A percentile compares a stretch with the other conserved stretches of the same genome.
phyloP scores from a whole-genome alignment of 139 green algal genomes.

The Coelastrella sp. region DNA sequence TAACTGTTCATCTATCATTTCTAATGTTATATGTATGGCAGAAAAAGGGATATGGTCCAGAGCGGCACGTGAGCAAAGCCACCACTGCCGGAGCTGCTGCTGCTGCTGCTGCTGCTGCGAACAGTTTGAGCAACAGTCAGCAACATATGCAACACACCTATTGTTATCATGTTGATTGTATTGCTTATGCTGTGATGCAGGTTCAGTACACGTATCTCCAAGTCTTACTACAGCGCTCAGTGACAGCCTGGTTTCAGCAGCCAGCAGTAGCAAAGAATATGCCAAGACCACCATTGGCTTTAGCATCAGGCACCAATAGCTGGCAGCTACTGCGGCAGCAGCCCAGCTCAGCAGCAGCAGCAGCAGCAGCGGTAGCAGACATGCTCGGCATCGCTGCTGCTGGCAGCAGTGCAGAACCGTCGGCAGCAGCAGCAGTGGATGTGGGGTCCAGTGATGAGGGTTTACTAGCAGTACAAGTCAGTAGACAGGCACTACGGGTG shows the following conservation, averaged over 20 bases:
- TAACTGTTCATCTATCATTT: too few relatives aligned
- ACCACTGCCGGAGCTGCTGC: too few relatives aligned
- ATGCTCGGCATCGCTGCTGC: neutral
- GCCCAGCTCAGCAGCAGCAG: slow-evolving; percentile 6
- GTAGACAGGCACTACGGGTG: slow-evolving; percentile 14
- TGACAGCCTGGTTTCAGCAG: slow-evolving; percentile 43
- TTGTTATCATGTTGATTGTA: too few relatives aligned
- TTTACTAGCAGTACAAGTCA: slow-evolving; percentile 19
- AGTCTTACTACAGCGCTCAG: slow-evolving; percentile 39
- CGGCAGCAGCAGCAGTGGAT: slow-evolving; percentile 13
- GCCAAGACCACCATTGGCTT: slow-evolving; percentile 13
- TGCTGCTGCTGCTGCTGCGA: too few relatives aligned
- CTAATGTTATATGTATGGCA: too few relatives aligned
- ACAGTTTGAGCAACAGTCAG: too few relatives aligned
- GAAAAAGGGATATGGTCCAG: too few relatives aligned
- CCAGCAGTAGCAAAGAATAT: slow-evolving; percentile 23
- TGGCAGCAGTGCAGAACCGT: neutral
- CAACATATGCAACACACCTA: too few relatives aligned
- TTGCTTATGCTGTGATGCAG: slow-evolving; percentile 14
- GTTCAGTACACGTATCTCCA: slow-evolving; percentile 56
- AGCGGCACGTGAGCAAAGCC: too few relatives aligned
- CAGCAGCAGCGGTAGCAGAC: slow-evolving; percentile 36
- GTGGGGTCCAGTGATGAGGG: neutral
- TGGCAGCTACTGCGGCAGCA: slow-evolving; percentile 25
- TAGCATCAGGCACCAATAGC: slow-evolving; percentile 24